Conservation (phyloP, 225 moss, liverwort and hornwort genomes). For the Polytrichum formosum region DNA sequence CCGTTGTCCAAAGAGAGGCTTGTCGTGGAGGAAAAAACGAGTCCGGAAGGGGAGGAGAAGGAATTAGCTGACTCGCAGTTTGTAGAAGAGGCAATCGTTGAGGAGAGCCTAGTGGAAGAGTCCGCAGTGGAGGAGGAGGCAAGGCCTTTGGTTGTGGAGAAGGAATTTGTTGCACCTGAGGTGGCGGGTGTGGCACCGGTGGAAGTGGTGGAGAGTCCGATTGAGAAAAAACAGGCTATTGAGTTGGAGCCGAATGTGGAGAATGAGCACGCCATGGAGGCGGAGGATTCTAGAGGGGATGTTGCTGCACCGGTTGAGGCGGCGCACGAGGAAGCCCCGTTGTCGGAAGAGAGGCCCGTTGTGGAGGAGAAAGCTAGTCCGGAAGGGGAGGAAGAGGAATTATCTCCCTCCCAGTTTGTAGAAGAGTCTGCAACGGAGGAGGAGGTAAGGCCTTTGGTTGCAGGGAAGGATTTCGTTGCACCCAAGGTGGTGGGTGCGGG, state of each 20-base stretch:
- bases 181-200: fast-evolving
- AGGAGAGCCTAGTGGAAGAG: no score
- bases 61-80: no score
- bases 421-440: background rate
- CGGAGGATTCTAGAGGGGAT: no score
- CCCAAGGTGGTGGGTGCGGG: background rate
- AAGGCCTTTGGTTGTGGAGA: background rate
- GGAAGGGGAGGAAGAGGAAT: background rate
- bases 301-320: background rate
- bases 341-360: no score
- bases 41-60: no score
- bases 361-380: background rate
- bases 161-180: background rate
- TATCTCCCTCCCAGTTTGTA: no score
- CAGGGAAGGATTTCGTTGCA: background rate
- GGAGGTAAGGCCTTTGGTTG: background rate
- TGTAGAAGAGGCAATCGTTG: no score
- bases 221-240: background rate
- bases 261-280: fast-evolving
- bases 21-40: no score
- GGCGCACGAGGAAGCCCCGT: background rate
- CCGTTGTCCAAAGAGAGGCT: no score
- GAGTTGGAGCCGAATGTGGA: no score
- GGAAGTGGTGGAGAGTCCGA: background rate
- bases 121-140: background rate